A percentile compares a stretch with the other conserved stretches of the same genome.
Evolutionary conservation across 75 land plant species (phyloP).

Genomic region (Selaginella moellendorffii): DNA sequence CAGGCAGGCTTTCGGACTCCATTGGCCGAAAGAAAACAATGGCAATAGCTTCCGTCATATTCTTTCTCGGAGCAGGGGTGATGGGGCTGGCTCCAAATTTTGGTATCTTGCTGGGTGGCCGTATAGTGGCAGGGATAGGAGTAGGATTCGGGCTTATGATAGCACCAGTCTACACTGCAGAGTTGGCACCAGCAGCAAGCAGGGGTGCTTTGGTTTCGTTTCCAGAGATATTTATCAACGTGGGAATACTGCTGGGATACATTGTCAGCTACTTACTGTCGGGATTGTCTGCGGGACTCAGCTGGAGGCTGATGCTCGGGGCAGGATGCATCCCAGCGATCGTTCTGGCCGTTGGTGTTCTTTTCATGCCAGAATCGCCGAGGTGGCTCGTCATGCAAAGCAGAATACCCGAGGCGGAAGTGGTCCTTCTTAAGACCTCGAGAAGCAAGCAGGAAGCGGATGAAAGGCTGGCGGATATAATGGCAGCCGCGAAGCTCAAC

Average conservation of each 20-base stretch:
- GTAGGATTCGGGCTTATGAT: constrained; percentile 35
- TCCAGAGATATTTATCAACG: constrained; percentile 7
- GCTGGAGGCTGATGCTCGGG: constrained; percentile 1
- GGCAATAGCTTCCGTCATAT: constrained; percentile 33
- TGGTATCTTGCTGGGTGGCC: constrained; percentile 33
- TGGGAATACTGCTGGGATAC: background rate
- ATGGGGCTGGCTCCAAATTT: constrained; percentile 44
- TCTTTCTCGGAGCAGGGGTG: constrained; percentile 39
- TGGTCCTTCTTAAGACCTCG: background rate
- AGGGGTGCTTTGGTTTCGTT: constrained; percentile 4
- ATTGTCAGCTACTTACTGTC: constrained; percentile 1
- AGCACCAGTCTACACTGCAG: constrained; percentile 2
- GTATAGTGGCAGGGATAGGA: constrained; percentile 47
- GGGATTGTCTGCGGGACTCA: background rate
- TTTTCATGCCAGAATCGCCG: constrained; percentile 2
- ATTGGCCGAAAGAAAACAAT: constrained; percentile 50
- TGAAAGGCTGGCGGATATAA: background rate
- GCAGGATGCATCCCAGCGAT: background rate
- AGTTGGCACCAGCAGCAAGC: background rate
- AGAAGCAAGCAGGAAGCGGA: constrained; percentile 10
- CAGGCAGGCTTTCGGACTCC: background rate
- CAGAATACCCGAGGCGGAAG: background rate
- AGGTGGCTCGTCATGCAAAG: background rate
- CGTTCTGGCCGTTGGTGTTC: background rate
- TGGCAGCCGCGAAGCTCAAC: background rate